Evolutionary conservation across 257 asterid genomes (phyloP), one percentile per base, ranked within the genome.

Genomic region (Ophiorrhiza pumila): DNA sequence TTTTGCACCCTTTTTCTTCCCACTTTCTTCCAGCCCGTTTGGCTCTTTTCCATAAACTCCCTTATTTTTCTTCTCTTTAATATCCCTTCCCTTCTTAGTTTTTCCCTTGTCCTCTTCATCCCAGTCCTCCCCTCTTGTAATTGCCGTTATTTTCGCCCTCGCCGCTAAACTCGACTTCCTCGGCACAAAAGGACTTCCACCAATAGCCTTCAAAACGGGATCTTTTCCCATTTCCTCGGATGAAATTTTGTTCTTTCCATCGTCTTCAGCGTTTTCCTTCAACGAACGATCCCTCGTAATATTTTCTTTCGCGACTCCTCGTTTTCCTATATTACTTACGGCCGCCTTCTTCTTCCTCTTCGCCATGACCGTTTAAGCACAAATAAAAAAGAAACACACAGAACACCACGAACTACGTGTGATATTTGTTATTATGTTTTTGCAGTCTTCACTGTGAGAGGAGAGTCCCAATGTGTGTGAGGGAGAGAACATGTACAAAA

Each of bases 21-120:
- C 25, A 45, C 42, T 53, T 58, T 55, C 63, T 31, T 31, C 61
- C 71, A 50, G 43, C 60, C 52, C 69, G 13, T 15, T 72, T 57
- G 72, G 64, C 69, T 37, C 79, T 65, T 63, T 66, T 69, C 49
- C 46, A 41, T 10, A 32, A 6, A 39, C 47, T 56, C 56, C 66
- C 71, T 50, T 50, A 13, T 49, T 35, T 25, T 43, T 41, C 65
- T 69, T 68, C 68, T 52, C 37, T 14, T 43, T 22, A n/a, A 25
- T 12, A 25, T 62, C 27, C 8, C 58, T 29, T 69, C 76, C 41
- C 73, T 55, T 10, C 20, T 50, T 17, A 50, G 56, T 50, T 18
- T 17, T 50, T 25, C 5, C 20, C 56, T 18, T 17, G 4, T 18
- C 56, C 23, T 50, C 25, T 3, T 9, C 56, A 50, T 50, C 3